Base-by-base conservation (phyloP, 257 asterid genomes). In the Eucommia ulmoides region DNA sequence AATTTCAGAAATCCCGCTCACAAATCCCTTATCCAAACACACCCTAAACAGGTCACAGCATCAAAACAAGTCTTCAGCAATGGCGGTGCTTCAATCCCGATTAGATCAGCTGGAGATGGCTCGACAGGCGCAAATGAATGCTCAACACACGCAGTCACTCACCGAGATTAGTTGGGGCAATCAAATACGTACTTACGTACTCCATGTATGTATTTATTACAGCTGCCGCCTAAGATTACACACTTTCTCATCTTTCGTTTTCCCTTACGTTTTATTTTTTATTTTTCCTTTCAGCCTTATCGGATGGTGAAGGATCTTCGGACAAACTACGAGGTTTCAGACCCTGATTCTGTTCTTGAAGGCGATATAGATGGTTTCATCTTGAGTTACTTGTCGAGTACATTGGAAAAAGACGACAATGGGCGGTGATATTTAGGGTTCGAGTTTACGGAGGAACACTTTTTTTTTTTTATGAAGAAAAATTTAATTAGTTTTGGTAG, bases 291-390 rank as follows among this genome's bases (percentile, higher is more conserved):
- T 7, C 83, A 85, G 96, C 99, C 99, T 18, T 86, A 91, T 55
- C 79, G 89, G 68, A 81, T 86, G 99, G 99, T 86, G 53, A 91
- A 86, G 79, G 96, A 91, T 76, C 95, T 81, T 50, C 75, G 99
- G 55, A 91, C 96, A 1, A 80, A 75, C 25, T 77, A 78, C 47
- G 96, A 91, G 80, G 96, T 91, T 58, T 83, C 99, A 0, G 84
- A 91, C 74, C 89, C 96, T 22, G 94, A 91, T 56, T 75, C 83
- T 20, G 96, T 86, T 18, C 87, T 91, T 17, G 77, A 86, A 74
- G 95, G 99, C 50, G 86, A 76, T 60, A 72, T 86, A 20, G 94
- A 86, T 52, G 93, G 76, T 55, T 86, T 91, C 48, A 83, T 86
- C 64, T 63, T 91, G 58, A 83, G 86, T 75, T 91, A 60, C 67